Evolutionary conservation across 73 alveolate genomes (phyloP), one percentile per base, ranked within the genome.

Genomic region (Paramecium caudatum): DNA sequence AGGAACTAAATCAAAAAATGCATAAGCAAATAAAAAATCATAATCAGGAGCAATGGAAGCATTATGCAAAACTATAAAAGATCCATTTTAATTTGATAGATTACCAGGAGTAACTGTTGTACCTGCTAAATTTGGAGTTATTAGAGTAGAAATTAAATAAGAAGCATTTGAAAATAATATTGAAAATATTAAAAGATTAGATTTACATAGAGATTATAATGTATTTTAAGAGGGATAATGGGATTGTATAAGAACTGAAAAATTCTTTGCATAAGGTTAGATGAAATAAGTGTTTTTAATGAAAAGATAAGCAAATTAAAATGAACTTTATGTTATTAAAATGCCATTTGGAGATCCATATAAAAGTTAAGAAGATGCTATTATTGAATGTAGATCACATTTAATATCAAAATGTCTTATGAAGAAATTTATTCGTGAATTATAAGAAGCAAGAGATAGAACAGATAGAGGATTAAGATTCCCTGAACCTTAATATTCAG

Each of bases 231-330:
- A 37, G 17, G 87, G 87, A 37, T 10, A 70, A 36, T 70, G 87
- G 87, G 63, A 70, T 70, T 70, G 87, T 37, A 12, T 70, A 5
- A 70, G 87, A 70, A 70, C 87, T 6, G 61, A 70, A 15, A 70
- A 13, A 36, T 70, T 3, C 87, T 74, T 74, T 74, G 88, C 88
- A 4, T 4, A 41, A 45, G 88, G 88, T 16, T 74, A 74, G 27
- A 39, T 74, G 88, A 74, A 74, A 74, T 74, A 74, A 41, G 88
- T 74, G 27, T 74, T 74, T 39, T 74, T 74, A n/a, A 74, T 74
- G 88, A 74, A 74, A 25, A 74, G 32, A 17, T 4, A 5, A 12
- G 43, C 16, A 10, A 74, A 74, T 43, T 5, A 39, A 2, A 5
- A 41, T 41, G 88, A 74, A 43, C 32, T 74, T 19, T 74, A 74